Evolutionary conservation across 1,284 basidiomycete species (phyloP).

Genomic region (Apiotrichum mycotoxinovorans): DNA sequence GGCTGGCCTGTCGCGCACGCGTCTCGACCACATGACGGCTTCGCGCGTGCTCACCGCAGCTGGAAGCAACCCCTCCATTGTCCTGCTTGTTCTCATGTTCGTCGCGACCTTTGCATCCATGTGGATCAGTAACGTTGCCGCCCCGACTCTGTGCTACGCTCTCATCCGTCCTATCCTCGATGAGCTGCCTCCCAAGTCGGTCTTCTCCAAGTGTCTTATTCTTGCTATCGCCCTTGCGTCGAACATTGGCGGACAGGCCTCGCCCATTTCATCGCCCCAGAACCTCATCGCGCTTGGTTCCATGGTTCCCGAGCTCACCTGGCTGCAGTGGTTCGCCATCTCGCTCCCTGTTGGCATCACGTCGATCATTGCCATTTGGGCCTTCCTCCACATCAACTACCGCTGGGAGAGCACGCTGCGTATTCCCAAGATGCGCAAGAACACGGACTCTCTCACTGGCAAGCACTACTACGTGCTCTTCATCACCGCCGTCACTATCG

Average conservation of each 20-base stretch:
- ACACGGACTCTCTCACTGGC: conserved; percentile 70
- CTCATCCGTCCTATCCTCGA: conserved; percentile 94
- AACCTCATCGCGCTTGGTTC: conserved; percentile 87
- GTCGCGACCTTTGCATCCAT: conserved; percentile 98
- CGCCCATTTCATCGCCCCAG: conserved; percentile 88
- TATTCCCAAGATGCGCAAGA: conserved; percentile 76
- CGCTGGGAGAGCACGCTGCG: conserved; percentile 75
- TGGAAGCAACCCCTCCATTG: conserved; percentile 77
- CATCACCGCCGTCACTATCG: conserved; percentile 83
- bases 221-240: conserved; percentile 94
- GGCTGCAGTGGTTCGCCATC: conserved; percentile 92
- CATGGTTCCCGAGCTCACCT: conserved; percentile 84
- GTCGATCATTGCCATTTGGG: conserved; percentile 86
- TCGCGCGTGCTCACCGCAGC: conserved; percentile 88
- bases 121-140: conserved; percentile 99
- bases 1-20: conserved; percentile 94
- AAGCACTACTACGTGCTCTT: conserved; percentile 89
- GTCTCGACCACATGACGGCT: conserved; percentile 89
- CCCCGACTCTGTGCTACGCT: conserved; percentile 96
- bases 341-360: conserved; percentile 83
- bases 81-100: conserved; percentile 90
- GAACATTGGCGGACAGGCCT: conserved; percentile 96
- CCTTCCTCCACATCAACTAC: conserved; percentile 80
- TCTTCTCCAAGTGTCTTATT: conserved; percentile 87
- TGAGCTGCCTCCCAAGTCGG: conserved; percentile 79